Conservation (phyloP, 139 green algal species). For the Closterium sp. region DNA sequence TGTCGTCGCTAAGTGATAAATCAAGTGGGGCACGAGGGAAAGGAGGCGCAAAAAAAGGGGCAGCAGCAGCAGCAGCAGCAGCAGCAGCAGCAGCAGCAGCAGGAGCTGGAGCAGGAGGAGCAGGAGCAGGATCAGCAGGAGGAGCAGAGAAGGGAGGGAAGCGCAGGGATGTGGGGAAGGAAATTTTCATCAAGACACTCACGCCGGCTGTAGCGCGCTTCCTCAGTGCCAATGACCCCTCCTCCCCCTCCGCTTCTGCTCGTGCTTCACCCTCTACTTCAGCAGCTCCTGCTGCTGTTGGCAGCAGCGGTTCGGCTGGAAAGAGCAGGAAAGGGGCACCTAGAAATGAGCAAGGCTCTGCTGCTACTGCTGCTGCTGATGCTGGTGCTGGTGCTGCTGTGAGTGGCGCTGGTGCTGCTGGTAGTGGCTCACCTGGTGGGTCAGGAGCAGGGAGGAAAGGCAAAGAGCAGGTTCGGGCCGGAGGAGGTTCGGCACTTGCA, state of each 20-base stretch:
- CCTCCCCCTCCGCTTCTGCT: background rate
- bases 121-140: background rate
- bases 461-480: background rate
- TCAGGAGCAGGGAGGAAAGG: background rate
- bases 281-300: too few relatives aligned
- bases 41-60: too few relatives aligned
- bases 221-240: background rate
- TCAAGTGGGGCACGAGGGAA: background rate
- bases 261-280: background rate
- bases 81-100: too few relatives aligned
- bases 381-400: background rate
- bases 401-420: background rate
- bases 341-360: background rate
- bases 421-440: too few relatives aligned
- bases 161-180: background rate
- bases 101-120: too few relatives aligned
- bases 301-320: background rate
- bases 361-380: background rate
- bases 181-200: background rate
- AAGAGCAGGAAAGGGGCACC: background rate
- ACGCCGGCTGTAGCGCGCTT: background rate
- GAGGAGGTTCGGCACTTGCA: background rate
- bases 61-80: too few relatives aligned
- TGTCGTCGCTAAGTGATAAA: background rate
- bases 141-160: background rate